Percentiles rank a stretch among this genome's conserved stretches.
Conservation (phyloP, 208 protist genomes). For the Polymyxa betae region DNA sequence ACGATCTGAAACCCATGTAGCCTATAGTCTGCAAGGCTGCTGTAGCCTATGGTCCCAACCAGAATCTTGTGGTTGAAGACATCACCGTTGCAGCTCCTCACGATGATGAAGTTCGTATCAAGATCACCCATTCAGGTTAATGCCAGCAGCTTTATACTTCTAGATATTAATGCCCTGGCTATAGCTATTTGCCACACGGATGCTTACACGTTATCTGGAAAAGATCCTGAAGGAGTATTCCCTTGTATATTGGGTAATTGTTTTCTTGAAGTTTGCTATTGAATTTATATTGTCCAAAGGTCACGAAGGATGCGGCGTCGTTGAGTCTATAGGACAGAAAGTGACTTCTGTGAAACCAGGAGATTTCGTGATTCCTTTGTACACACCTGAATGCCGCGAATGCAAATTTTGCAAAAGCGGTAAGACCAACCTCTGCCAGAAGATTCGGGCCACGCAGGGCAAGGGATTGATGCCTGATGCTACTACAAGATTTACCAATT, state of each 20-base stretch:
- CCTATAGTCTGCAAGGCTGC: conserved; percentile 77
- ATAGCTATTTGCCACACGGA: conserved; percentile 84
- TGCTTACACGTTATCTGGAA: conserved; percentile 78
- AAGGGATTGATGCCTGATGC: conserved; percentile 85
- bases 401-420: conserved; percentile 82
- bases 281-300: background rate
- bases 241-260: conserved; percentile 79
- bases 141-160: background rate
- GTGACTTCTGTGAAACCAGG: conserved; percentile 75
- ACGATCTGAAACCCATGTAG: conserved; percentile 36
- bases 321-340: conserved; percentile 81
- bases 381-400: conserved; percentile 80
- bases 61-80: conserved; percentile 69
- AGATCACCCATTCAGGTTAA: conserved; percentile 66
- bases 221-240: conserved; percentile 79
- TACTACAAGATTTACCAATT: conserved; percentile 78
- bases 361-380: conserved; percentile 69
- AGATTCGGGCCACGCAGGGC: conserved; percentile 79
- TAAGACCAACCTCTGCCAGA: conserved; percentile 84
- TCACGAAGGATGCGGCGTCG: conserved; percentile 78
- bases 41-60: conserved; percentile 76
- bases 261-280: background rate
- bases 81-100: conserved; percentile 79
- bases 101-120: conserved; percentile 80
- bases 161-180: conserved; percentile 43